These are phyloP conservation scores for Cytospora chrysosperma DNA, from an alignment of 2,329 filamentous ascomycete genomes.

Conservation along the genomic window DNA sequence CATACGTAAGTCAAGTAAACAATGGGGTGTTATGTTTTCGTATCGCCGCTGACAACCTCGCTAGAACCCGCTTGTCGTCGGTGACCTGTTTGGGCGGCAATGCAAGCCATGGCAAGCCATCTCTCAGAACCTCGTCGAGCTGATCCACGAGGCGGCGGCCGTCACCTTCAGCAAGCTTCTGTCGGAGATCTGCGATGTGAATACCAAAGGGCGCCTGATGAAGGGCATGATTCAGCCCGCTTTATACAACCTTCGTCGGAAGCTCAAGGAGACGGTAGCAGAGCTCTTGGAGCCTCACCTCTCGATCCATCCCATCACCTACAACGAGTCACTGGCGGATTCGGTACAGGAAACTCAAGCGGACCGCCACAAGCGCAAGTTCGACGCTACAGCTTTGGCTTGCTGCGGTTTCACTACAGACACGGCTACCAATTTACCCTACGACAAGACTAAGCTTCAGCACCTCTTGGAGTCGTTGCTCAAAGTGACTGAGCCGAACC, in stretches of 20 bases:
- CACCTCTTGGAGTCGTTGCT: slow-evolving; percentile 18
- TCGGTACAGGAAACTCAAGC: slow-evolving; percentile 28
- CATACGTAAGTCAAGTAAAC: slow-evolving; percentile 21
- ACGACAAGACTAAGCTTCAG: background rate
- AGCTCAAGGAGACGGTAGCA: slow-evolving; percentile 28
- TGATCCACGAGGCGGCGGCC: slow-evolving; percentile 29
- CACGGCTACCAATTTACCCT: background rate
- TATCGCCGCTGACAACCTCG: background rate
- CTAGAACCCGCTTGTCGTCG: slow-evolving; percentile 30
- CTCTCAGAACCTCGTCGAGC: slow-evolving; percentile 29
- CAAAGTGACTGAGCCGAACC: slow-evolving; percentile 25
- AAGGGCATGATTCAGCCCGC: slow-evolving; percentile 28
- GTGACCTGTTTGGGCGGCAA: slow-evolving; percentile 30
- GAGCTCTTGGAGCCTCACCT: slow-evolving; percentile 30
- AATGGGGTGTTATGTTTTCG: background rate
- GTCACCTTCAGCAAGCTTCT: slow-evolving; percentile 28
- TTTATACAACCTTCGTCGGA: slow-evolving; percentile 26
- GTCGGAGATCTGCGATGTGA: slow-evolving; percentile 27
- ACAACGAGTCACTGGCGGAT: slow-evolving; percentile 29
- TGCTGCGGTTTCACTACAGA: background rate
- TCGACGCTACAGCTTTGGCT: slow-evolving; percentile 10
- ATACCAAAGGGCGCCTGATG: slow-evolving; percentile 28
- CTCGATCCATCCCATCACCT: slow-evolving; percentile 31
- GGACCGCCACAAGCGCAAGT: slow-evolving; percentile 27
- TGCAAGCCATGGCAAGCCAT: slow-evolving; percentile 31